A percentile compares a stretch with the other conserved stretches of the same genome.
phyloP scores from a whole-genome alignment of 2,329 filamentous ascomycete genomes.

The Pseudogymnoascus sp. region DNA sequence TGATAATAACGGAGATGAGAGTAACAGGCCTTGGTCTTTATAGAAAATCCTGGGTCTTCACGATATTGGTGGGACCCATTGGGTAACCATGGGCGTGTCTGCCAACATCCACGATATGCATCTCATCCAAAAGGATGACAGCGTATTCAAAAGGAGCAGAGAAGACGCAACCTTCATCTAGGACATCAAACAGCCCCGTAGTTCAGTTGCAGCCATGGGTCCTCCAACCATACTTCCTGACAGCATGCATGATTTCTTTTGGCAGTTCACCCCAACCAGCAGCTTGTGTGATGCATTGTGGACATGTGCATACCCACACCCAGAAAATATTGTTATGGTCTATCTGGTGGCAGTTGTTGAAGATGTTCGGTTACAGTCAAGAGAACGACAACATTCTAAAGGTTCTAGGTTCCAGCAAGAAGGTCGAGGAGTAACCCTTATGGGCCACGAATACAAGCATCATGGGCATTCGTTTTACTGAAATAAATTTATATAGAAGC shows the following conservation, averaged over 20 bases:
- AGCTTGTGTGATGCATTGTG: slow-evolving; percentile 2
- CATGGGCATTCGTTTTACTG: neutral
- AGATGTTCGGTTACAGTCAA: neutral
- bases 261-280: neutral
- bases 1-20: neutral
- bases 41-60: neutral
- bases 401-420: neutral
- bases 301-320: neutral
- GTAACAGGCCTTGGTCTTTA: neutral
- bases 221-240: neutral
- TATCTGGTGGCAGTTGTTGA: neutral
- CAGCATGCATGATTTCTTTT: neutral
- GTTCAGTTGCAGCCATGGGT: neutral
- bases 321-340: neutral
- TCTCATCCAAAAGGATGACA: neutral
- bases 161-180: neutral
- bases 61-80: slow-evolving; percentile 2
- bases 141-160: neutral
- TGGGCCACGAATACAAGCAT: neutral
- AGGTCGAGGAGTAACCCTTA: neutral
- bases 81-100: slow-evolving; percentile 1
- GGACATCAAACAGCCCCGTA: neutral
- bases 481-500: neutral
- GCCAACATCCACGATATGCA: neutral
- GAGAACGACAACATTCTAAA: neutral